Evolutionary conservation across 805 yeast species (phyloP).

Genomic region (Yarrowia yakushimensis): DNA sequence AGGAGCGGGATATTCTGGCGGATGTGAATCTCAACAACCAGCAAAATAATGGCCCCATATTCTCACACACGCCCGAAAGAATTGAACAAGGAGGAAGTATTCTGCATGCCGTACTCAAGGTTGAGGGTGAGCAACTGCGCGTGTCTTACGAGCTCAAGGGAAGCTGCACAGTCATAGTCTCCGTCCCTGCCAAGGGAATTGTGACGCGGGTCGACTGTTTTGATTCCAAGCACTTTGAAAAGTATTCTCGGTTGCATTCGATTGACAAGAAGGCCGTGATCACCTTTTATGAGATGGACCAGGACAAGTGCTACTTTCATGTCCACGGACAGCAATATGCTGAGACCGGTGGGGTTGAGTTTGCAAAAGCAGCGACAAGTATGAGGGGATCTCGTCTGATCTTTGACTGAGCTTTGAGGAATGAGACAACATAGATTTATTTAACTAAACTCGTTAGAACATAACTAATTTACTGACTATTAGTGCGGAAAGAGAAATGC

Average conservation of each 20-base stretch:
- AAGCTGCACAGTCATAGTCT: background rate
- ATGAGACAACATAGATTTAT: too few relatives aligned
- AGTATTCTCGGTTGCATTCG: background rate
- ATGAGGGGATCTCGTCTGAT: background rate
- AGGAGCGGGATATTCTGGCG: background rate
- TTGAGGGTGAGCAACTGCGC: background rate
- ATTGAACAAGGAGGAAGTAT: conserved; percentile 2
- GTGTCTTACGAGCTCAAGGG: conserved; percentile 1
- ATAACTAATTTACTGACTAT: too few relatives aligned
- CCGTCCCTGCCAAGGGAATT: background rate
- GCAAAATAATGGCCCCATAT: background rate
- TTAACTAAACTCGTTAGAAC: too few relatives aligned
- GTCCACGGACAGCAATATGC: conserved; percentile 3
- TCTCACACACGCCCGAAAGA: background rate
- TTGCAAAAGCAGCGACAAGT: conserved; percentile 3
- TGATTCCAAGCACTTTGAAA: conserved; percentile 1
- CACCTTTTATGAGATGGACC: background rate
- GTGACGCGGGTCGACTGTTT: conserved; percentile 4
- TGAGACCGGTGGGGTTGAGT: conserved; percentile 9
- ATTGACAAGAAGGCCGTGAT: background rate
- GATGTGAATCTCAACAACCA: conserved; percentile 3
- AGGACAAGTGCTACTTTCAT: background rate
- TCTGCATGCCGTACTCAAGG: background rate
- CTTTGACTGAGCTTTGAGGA: background rate
- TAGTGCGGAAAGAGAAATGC: too few relatives aligned